Base-by-base conservation (phyloP, 306 rosid species). In the Gillenia trifoliata region DNA sequence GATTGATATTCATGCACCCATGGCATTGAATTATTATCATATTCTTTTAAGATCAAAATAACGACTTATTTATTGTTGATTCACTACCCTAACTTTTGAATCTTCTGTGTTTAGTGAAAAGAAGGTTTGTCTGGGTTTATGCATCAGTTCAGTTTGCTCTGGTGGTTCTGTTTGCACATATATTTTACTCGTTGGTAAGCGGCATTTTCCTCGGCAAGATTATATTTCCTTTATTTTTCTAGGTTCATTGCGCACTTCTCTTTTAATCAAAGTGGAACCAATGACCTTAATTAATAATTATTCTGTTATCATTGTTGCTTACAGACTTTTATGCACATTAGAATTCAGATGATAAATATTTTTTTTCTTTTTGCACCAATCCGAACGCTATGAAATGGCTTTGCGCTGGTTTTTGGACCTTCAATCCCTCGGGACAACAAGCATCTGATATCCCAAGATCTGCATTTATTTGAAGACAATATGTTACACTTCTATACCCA, bases 151-250 rank as follows among this genome's bases (percentile, higher is more conserved):
- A 94, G 57, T 92, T 90, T 74, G 83, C 83, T 49, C 78, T 92
- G 89, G 96, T 94, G 88, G 96, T 92, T 72, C 70, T 92, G 75
- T 94, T 90, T 71, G 91, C 96, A 2, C 99, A 94, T 63, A 76
- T 94, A 80, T 94, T 94, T 84, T 92, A 94, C 86, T 64, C 92
- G 28, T 28, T 90, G 99, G 99, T 94, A 87, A 86, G 87, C 66
- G 49, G 40, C 79, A 55, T 47, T 63, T 52, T 25, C 57, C 76
- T 59, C 6, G 59, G 33, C 80, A 81, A 26, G 55, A n/a, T 43
- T 76, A 57, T 34, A 23, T 55, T 13, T 70, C 31, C 40, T 29
- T 78, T 49, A 15, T 57, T 43, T 47, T 33, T 69, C 34, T 23
- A 11, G 66, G 22, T 28, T 72, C 28, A 40, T 40, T 4, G 20